These are phyloP conservation scores for Rubia balearica DNA, from an alignment of 305 asterid species.

Conservation along the genomic window DNA sequence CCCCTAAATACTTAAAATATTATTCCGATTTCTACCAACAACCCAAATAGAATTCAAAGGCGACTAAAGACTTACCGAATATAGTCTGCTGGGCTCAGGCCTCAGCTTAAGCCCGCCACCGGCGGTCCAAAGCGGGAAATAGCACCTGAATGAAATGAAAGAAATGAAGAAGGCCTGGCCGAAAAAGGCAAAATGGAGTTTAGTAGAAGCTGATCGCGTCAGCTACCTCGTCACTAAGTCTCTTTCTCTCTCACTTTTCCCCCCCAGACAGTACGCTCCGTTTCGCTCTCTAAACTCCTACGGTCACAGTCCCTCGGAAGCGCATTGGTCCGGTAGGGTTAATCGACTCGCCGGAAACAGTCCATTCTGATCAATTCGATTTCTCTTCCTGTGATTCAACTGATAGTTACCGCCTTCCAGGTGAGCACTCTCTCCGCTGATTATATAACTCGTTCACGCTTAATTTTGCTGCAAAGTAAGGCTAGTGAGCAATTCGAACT, in stretches of 20 bases:
- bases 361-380: not conserved
- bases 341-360: not conserved
- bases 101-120: too few species aligned
- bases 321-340: constrained; percentile 11
- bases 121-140: too few species aligned
- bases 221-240: not conserved
- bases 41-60: too few species aligned
- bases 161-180: not conserved
- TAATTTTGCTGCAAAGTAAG: not conserved
- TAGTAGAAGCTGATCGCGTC: not conserved
- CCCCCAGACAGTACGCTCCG: not conserved
- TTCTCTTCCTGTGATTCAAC: not conserved
- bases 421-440: not conserved
- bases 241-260: not conserved
- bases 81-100: too few species aligned
- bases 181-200: not conserved
- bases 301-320: not conserved
- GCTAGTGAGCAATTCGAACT: not conserved
- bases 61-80: too few species aligned
- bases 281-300: constrained; percentile 2
- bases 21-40: too few species aligned
- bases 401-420: not conserved
- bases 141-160: too few species aligned
- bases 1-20: too few species aligned
- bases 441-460: not conserved